Percentiles rank a stretch among this genome's conserved stretches.
phyloP scores from a whole-genome alignment of 768 basidiomycete species.

The Dictyophora rubrovolvata region DNA sequence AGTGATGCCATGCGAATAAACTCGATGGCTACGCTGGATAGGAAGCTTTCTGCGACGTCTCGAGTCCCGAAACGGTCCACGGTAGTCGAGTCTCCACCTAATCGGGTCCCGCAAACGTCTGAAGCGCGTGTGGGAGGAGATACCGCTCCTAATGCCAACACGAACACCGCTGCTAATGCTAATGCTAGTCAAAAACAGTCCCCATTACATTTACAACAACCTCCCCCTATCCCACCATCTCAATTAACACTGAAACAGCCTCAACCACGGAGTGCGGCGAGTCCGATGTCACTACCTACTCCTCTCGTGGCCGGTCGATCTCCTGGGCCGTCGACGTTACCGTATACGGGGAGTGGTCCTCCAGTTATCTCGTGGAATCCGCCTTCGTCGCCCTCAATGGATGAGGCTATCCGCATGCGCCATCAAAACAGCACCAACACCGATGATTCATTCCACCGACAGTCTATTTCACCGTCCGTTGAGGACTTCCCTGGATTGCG shows the following conservation, averaged over 20 bases:
- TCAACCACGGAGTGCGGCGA: conserved; percentile 5
- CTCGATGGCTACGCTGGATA: conserved; percentile 78
- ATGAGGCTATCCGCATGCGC: conserved; percentile 28
- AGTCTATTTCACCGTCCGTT: conserved; percentile 58
- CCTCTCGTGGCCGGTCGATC: neutral
- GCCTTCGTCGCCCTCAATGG: conserved; percentile 26
- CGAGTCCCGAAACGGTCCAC: conserved; percentile 88
- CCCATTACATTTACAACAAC: neutral
- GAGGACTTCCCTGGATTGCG: conserved; percentile 30
- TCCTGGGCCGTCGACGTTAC: neutral
- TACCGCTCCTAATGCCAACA: neutral
- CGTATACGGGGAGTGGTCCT: conserved; percentile 15
- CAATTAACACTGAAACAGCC: conserved; percentile 8
- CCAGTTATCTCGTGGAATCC: conserved; percentile 33
- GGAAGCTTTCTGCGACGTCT: conserved; percentile 91
- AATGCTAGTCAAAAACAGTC: neutral
- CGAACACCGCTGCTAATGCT: neutral
- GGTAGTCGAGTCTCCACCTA: conserved; percentile 89
- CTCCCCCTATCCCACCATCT: neutral
- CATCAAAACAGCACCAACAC: conserved; percentile 60
- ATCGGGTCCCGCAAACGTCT: conserved; percentile 69
- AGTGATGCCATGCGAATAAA: conserved; percentile 91
- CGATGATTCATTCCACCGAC: conserved; percentile 56
- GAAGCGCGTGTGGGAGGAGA: conserved; percentile 26
- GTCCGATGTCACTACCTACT: neutral